Evolutionary conservation across 73 alveolate genomes (phyloP).

Genomic region (Paramecium bursaria): DNA sequence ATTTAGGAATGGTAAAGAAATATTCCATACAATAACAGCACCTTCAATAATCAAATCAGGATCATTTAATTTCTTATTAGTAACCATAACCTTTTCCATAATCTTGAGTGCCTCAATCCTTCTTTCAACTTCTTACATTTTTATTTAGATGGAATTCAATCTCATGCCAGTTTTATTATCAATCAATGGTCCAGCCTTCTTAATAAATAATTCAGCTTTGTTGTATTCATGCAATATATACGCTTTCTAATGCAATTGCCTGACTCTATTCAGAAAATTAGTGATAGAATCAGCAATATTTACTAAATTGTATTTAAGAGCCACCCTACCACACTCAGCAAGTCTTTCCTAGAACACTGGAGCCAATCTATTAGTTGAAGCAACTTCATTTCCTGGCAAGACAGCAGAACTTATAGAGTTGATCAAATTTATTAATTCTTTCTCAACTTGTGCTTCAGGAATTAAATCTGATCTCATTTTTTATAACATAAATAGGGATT

Average conservation of each 20-base stretch:
- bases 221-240: slow-evolving; percentile 85
- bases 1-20: slow-evolving; percentile 94
- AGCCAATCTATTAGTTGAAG: slow-evolving; percentile 74
- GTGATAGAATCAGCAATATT: slow-evolving; percentile 83
- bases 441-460: slow-evolving; percentile 97
- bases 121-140: slow-evolving; percentile 89
- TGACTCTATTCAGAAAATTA: slow-evolving; percentile 75
- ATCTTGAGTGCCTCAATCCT: slow-evolving; percentile 96
- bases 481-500: slow-evolving; percentile 87
- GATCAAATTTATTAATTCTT: slow-evolving; percentile 93
- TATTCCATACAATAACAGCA: slow-evolving; percentile 95
- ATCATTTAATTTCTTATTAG: slow-evolving; percentile 93
- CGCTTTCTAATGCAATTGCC: slow-evolving; percentile 82
- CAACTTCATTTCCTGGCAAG: slow-evolving; percentile 80
- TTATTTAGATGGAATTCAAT: slow-evolving; percentile 76
- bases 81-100: slow-evolving; percentile 95
- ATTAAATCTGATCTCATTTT: slow-evolving; percentile 94
- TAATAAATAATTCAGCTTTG: slow-evolving; percentile 85
- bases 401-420: slow-evolving; percentile 93
- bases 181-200: slow-evolving; percentile 78
- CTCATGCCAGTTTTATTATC: slow-evolving; percentile 92
- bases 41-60: slow-evolving; percentile 97
- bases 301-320: slow-evolving; percentile 82
- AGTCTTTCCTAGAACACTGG: slow-evolving; percentile 82
- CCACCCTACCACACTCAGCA: slow-evolving; percentile 93